phyloP scores from a whole-genome alignment of 306 rosid species.

The Casuarina glauca region DNA sequence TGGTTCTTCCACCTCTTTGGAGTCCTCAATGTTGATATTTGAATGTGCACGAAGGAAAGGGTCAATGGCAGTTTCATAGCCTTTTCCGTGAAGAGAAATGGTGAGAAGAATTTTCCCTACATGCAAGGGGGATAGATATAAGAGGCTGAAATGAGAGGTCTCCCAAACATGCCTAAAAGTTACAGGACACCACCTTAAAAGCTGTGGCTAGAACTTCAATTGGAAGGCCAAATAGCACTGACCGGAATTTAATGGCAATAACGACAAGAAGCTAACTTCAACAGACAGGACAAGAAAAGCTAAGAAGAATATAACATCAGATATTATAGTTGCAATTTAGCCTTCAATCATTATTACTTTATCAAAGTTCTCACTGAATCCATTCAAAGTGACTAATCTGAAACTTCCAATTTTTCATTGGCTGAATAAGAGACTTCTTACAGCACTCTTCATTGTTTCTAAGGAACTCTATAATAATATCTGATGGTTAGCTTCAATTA shows the following conservation, averaged over 20 bases:
- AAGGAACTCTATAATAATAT: background rate
- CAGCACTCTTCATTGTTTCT: background rate
- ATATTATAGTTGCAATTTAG: background rate
- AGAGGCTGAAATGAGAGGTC: constrained; percentile 1
- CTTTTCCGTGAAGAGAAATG: constrained; percentile 59
- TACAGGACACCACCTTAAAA: background rate
- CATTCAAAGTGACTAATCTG: background rate
- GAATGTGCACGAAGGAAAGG: constrained; percentile 30
- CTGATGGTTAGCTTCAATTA: background rate
- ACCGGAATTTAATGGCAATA: background rate
- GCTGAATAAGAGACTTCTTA: background rate
- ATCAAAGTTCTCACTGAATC: background rate
- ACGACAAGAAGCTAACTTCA: background rate
- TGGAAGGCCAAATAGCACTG: background rate
- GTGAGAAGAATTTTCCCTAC: constrained; percentile 83
- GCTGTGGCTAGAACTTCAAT: background rate
- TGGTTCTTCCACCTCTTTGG: constrained; percentile 34
- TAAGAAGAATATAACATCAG: too few species aligned
- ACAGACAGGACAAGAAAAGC: too few species aligned
- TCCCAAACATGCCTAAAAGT: background rate
- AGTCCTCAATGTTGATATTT: constrained; percentile 28
- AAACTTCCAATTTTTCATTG: background rate
- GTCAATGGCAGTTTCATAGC: constrained; percentile 25
- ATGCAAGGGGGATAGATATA: constrained; percentile 18
- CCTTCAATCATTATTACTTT: background rate